Percentiles rank a stretch among this genome's conserved stretches.
phyloP scores from a whole-genome alignment of 176 grass and related monocot species.

The Miscanthus lutarioriparius region DNA sequence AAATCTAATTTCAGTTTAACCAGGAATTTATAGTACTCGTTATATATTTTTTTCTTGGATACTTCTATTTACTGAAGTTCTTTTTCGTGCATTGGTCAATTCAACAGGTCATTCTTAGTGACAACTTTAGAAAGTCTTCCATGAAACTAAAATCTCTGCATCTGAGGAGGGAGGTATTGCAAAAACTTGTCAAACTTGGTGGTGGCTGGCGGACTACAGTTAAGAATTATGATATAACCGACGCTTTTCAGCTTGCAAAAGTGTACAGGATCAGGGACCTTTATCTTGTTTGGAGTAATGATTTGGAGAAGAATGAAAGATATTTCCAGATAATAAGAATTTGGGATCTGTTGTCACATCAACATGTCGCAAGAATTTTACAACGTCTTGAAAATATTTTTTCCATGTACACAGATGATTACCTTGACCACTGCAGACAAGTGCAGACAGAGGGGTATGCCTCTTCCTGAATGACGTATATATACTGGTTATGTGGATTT shows the following conservation, averaged over 20 bases:
- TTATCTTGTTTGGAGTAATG: constrained; percentile 77
- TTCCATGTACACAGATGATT: constrained; percentile 72
- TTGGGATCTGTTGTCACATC: constrained; percentile 59
- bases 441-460: constrained; percentile 49
- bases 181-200: constrained; percentile 67
- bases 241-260: constrained; percentile 51
- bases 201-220: constrained; percentile 58
- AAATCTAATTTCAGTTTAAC: too few species aligned
- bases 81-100: neutral
- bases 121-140: constrained; percentile 76
- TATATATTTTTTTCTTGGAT: too few species aligned
- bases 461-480: neutral
- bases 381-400: constrained; percentile 64
- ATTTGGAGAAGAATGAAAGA: constrained; percentile 55
- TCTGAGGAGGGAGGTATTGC: constrained; percentile 49
- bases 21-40: too few species aligned
- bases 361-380: constrained; percentile 50
- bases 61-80: too few species aligned
- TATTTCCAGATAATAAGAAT: constrained; percentile 76
- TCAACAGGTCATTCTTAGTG: constrained; percentile 70
- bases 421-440: constrained; percentile 57
- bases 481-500: neutral
- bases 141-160: constrained; percentile 50
- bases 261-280: constrained; percentile 48
- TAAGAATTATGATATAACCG: constrained; percentile 11